These are phyloP conservation scores for Urostyla sp. DNA, from an alignment of 73 alveolate genomes.

Conservation along the genomic window DNA sequence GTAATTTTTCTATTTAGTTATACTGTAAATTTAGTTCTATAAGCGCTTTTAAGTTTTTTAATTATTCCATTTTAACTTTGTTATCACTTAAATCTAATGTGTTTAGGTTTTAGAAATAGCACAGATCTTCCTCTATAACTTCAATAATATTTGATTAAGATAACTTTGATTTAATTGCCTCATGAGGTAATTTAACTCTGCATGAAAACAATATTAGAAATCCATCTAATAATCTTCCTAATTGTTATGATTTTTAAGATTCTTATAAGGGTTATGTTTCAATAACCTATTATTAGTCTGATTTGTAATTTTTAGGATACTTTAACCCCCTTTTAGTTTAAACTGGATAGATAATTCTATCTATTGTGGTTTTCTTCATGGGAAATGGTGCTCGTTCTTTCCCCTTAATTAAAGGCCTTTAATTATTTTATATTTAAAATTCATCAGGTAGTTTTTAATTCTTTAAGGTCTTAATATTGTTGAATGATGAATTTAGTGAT, in stretches of 20 bases:
- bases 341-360: slow-evolving; percentile 65
- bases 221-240: slow-evolving; percentile 77
- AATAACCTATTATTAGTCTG: background rate
- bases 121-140: slow-evolving; percentile 78
- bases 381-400: slow-evolving; percentile 24
- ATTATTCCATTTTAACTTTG: slow-evolving; percentile 65
- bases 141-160: slow-evolving; percentile 70
- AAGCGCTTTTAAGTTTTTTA: slow-evolving; percentile 61
- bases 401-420: background rate
- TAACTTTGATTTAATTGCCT: slow-evolving; percentile 72
- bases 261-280: background rate
- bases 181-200: slow-evolving; percentile 81
- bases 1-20: slow-evolving; percentile 58
- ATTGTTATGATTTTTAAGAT: slow-evolving; percentile 32
- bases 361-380: slow-evolving; percentile 59
- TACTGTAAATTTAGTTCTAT: slow-evolving; percentile 71
- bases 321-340: slow-evolving; percentile 62
- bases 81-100: slow-evolving; percentile 72
- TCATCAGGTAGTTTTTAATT: background rate
- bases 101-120: slow-evolving; percentile 74
- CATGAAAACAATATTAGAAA: slow-evolving; percentile 69
- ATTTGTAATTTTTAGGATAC: slow-evolving; percentile 47
- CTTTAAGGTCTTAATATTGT: background rate
- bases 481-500: too few species aligned
- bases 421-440: background rate